These are phyloP conservation scores for Russula olivacea DNA, from an alignment of 768 basidiomycete species.

Conservation along the genomic window DNA sequence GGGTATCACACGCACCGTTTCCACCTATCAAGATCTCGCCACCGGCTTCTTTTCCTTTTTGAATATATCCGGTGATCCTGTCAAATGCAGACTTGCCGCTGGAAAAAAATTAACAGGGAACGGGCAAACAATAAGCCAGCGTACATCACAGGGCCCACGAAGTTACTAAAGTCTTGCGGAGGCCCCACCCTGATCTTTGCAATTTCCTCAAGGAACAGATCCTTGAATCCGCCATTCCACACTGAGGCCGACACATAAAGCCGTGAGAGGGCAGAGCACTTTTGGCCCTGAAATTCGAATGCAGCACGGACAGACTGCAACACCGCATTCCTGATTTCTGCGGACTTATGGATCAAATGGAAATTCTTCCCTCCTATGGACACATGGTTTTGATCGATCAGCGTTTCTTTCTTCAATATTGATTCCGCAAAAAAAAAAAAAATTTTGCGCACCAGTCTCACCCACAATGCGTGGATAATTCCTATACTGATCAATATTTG, in stretches of 20 bases:
- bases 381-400: neutral
- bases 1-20: conserved; percentile 42
- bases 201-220: conserved; percentile 64
- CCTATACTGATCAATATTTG: conserved; percentile 81
- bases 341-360: conserved; percentile 84
- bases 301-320: conserved; percentile 80
- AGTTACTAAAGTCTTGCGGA: conserved; percentile 70
- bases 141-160: conserved; percentile 96
- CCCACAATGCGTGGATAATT: conserved; percentile 94
- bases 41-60: conserved; percentile 83
- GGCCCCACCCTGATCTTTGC: conserved; percentile 83
- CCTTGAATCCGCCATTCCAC: conserved; percentile 85
- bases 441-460: conserved; percentile 62
- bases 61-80: conserved; percentile 74
- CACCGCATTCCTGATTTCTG: conserved; percentile 86
- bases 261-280: conserved; percentile 92
- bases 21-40: conserved; percentile 88
- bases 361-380: conserved; percentile 88
- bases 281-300: conserved; percentile 98
- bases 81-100: conserved; percentile 87
- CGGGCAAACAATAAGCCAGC: conserved; percentile 23
- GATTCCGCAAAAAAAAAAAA: too few species aligned
- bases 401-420: neutral
- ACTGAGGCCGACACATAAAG: conserved; percentile 82
- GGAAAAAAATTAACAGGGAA: neutral